phyloP scores from a whole-genome alignment of 208 protist genomes.

The Acanthamoeba triangularis region DNA sequence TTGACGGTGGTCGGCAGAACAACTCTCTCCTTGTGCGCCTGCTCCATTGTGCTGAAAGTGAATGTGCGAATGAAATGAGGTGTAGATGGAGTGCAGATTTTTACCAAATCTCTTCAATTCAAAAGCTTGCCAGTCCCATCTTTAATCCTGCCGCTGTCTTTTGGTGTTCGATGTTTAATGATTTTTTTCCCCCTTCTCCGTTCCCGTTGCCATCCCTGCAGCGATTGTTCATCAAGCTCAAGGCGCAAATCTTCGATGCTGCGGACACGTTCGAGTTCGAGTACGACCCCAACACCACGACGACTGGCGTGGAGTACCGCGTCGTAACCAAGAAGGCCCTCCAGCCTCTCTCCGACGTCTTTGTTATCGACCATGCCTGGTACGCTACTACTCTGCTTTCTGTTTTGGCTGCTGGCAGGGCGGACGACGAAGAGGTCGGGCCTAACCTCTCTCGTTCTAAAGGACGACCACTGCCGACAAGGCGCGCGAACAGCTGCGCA shows the following conservation, averaged over 20 bases:
- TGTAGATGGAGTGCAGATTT: too few species aligned
- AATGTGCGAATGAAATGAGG: too few species aligned
- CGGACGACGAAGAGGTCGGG: background rate
- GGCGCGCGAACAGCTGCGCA: conserved; percentile 56
- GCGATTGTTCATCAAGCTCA: conserved; percentile 69
- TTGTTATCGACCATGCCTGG: conserved; percentile 46
- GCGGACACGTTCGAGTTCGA: conserved; percentile 51
- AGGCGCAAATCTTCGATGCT: conserved; percentile 59
- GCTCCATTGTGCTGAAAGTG: background rate
- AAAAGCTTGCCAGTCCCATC: too few species aligned
- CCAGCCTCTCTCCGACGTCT: conserved; percentile 34
- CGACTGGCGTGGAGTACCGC: conserved; percentile 29
- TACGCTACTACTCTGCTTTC: background rate
- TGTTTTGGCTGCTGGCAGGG: background rate
- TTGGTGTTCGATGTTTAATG: background rate
- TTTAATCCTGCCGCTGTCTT: background rate
- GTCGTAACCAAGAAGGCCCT: conserved; percentile 70
- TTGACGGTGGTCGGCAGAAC: conserved; percentile 87
- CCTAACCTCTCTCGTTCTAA: background rate
- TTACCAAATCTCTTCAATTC: too few species aligned
- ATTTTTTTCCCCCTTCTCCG: background rate
- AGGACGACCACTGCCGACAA: conserved; percentile 65
- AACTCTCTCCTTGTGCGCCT: conserved; percentile 66
- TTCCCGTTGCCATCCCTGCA: background rate
- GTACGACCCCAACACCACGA: conserved; percentile 62